Evolutionary conservation across 1,284 basidiomycete species (phyloP), one percentile per base, ranked within the genome.

Genomic region (Schizophyllum commune): DNA sequence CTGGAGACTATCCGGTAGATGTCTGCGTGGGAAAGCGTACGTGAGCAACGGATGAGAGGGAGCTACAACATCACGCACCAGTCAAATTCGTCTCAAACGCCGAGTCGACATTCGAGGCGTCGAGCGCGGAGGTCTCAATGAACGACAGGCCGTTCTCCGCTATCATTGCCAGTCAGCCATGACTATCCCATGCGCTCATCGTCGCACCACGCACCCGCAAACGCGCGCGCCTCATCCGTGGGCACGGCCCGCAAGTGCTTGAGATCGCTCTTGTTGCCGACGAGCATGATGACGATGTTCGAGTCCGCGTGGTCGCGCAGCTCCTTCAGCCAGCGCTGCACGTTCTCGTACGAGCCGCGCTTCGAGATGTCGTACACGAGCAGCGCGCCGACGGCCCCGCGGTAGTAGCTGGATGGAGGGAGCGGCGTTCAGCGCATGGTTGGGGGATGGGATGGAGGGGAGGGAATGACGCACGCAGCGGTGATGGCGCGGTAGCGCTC

Each of bases 401-500:
- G 89, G 79, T 94, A 94, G 79, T 94, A 94, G 47, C 87, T 89
- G 68, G 39, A 7, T 20, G 51, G 13, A 55, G 15, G 27, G 13
- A 6, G 53, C 2, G 9, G 11, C 2, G 39, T 47, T 19, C 9
- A 55, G 27, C 53, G 20, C 15, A 32, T 20, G 13, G 22, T n/a
- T 21, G 51, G 34, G 33, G 33, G 27, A 53, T 1, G 33, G 51
- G 3, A 39, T 21, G 7, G 27, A 5, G 27, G 27, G 27, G 27
- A 27, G 27, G 27, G 27, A 27, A 27, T 17, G 32, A 75, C 84
- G 70, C 59, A 87, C 84, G 88, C 87, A 62, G 92, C 90, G 27
- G 92, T 94, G 76, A 94, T 94, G 63, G 92, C 92, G 62, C 92
- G 85, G 78, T 94, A 94, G 64, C 92, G 85, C 75, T 94, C 92